Evolutionary conservation across 345 rosid genomes (phyloP), one percentile per base, ranked within the genome.

Genomic region (Salix suchowensis): DNA sequence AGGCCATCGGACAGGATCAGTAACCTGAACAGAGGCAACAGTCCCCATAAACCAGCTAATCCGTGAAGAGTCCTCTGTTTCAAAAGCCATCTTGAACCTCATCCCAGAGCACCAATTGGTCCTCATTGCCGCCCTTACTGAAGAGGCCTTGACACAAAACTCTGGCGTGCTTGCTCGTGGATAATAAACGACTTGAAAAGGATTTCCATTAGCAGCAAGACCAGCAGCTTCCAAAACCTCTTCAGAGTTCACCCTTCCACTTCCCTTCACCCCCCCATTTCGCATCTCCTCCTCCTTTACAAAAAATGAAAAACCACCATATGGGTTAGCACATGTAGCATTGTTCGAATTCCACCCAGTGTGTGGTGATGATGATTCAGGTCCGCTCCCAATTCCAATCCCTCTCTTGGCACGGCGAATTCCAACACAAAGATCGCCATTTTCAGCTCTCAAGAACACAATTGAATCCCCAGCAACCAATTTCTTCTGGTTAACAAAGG

Each of bases 1-100:
- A 65, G 98, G 96, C 98, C 98, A 95, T 26, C 80, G 89, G 68
- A 91, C 81, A 16, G 94, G 89, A 73, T 95, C 97, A 36, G 88
- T 82, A 58, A 93, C 92, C 55, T 89, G 80, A 68, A 52, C 77
- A 60, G 80, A 76, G 13, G 77, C 36, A 2, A 81, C 75, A 68
- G 83, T 81, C 12, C 83, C 83, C 80, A 77, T 73, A 70, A 81
- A 81, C 80, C 80, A 77, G 67, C 80, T 76, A 50, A 76, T 81
- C 42, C 80, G 68, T 9, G 83, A 76, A 10, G 83, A 81, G 19
- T 81, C 80, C 70, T 76, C 83, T 13, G 83, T 76, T 68, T 81
- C 80, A 67, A 81, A 81, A 40, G 80, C 71, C 83, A 81, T 81
- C 74, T 81, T 81, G 61, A 81, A 76, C 70, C 80, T 73, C 83